phyloP scores from a whole-genome alignment of 495 filamentous ascomycete species.

The Penicillium simplicissimum region DNA sequence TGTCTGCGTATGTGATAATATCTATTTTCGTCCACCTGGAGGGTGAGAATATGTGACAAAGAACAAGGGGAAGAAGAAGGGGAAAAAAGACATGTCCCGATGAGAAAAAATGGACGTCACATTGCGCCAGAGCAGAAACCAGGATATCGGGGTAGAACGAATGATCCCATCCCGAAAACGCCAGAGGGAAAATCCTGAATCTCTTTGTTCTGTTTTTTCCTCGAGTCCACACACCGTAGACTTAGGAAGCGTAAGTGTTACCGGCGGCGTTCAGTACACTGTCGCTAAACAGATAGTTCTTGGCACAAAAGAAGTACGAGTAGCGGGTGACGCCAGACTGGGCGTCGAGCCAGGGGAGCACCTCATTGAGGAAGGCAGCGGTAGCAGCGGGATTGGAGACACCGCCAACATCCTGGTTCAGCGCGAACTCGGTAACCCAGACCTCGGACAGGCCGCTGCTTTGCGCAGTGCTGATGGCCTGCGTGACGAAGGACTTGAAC shows the following conservation, averaged over 20 bases:
- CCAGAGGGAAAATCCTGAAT: neutral
- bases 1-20: neutral
- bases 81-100: neutral
- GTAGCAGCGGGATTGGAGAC: conserved; percentile 43
- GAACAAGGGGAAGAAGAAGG: neutral
- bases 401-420: conserved; percentile 44
- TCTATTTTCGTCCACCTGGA: neutral
- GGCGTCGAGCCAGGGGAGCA: conserved; percentile 66
- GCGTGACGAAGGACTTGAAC: conserved; percentile 60
- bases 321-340: conserved; percentile 69
- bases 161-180: neutral
- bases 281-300: conserved; percentile 36
- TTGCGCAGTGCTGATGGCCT: conserved; percentile 49
- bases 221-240: neutral
- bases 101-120: neutral
- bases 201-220: neutral
- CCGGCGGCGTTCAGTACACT: conserved; percentile 29
- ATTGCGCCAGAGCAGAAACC: neutral
- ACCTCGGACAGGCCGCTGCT: conserved; percentile 55
- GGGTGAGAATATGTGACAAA: neutral
- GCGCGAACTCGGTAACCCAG: conserved; percentile 80
- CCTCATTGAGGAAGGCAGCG: conserved; percentile 53
- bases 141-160: neutral
- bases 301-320: conserved; percentile 72
- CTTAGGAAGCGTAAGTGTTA: conserved; percentile 27